Base-by-base conservation (phyloP, 306 rosid species). In the Crotalaria pallida region DNA sequence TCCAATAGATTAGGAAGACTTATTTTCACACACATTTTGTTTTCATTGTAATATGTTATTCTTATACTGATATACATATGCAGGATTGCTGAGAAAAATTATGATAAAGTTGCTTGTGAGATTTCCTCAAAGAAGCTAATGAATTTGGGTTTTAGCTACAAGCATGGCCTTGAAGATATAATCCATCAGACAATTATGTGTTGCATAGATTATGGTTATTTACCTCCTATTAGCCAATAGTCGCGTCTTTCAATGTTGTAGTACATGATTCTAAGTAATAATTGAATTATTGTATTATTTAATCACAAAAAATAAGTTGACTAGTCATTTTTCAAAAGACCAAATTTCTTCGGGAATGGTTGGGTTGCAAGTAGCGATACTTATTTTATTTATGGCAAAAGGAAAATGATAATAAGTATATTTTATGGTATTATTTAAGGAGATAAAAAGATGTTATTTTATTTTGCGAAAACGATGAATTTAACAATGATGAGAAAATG, bases 91-190 rank as follows among this genome's bases (percentile, higher is more conserved):
- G 73, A 80, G 75, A 84, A 84, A 34, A 79, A 69, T 68, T 69
- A 71, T 56, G 52, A 77, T 36, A 41, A 67, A 52, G 79, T 77
- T 57, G 79, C 80, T 31, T 64, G 77, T 15, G 84, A 82, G 77
- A 84, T 88, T 73, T 88, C 90, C 59, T 85, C 92, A 55, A 73
- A 87, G 82, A 92, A 92, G 80, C 76, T 87, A 52, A 72, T 60
- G 69, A 87, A 92, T 73, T 69, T 92, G 82, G 96, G 94, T 49
- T 89, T 89, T 44, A 64, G 52, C 69, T 88, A 79, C 83, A 84
- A 85, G 78, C 88, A 87, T 81, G 91, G 79, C 56, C 33, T 85
- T 43, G 83, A 78, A 83, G 87, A 88, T 34, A 85, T 84, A 73
- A 66, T 85, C 49, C 64, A 82, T 21, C 76, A 90, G 70, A 79